Conservation (phyloP, 345 rosid species). For the Eucalyptus microcorys region DNA sequence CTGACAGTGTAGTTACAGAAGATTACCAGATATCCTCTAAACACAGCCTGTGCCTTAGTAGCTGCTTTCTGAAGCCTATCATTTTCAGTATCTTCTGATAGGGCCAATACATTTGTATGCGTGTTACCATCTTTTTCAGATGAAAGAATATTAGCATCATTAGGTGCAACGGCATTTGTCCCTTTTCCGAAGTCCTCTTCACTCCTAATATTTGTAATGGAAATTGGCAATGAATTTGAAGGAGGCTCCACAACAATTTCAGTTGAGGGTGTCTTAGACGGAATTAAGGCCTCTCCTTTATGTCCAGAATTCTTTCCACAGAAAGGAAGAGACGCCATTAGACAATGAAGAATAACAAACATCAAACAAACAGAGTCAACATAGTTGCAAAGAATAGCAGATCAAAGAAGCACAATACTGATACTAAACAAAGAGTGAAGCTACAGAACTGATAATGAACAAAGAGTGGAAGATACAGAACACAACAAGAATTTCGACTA, state of each 20-base stretch:
- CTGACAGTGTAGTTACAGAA: not conserved
- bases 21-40: conserved; percentile 65
- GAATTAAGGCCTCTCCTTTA: conserved; percentile 33
- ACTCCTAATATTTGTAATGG: conserved; percentile 4
- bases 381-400: not conserved
- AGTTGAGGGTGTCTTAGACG: conserved; percentile 25
- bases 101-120: not conserved
- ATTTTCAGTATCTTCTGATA: conserved; percentile 27
- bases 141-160: conserved; percentile 1
- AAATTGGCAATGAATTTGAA: conserved; percentile 10
- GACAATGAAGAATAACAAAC: not conserved
- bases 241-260: conserved; percentile 16
- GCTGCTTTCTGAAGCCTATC: conserved; percentile 50
- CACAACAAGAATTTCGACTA: not conserved
- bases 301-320: conserved; percentile 31
- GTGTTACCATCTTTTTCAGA: conserved; percentile 1
- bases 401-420: not conserved
- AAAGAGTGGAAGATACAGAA: not conserved
- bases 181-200: conserved; percentile 9
- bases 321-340: not conserved
- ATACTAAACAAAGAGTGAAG: not conserved
- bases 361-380: not conserved
- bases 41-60: conserved; percentile 49
- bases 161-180: conserved; percentile 6
- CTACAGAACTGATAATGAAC: not conserved